phyloP scores from a whole-genome alignment of 2,329 filamentous ascomycete genomes.

The Alternaria brassicicola region DNA sequence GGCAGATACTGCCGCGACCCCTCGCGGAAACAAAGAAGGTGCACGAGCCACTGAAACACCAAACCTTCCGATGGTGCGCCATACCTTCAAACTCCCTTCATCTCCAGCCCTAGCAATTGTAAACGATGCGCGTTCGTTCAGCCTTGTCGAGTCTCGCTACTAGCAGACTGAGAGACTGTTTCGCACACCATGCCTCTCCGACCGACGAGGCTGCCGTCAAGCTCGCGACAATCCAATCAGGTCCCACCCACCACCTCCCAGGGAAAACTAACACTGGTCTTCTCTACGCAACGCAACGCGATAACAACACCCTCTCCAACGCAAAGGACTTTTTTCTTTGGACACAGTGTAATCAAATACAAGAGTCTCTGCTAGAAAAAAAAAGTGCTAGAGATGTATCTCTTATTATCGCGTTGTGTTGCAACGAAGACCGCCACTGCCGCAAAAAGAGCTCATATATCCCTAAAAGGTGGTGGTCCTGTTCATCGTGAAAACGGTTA shows the following conservation, averaged over 20 bases:
- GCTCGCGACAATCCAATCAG: background rate
- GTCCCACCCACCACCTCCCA: background rate
- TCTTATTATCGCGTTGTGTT: background rate
- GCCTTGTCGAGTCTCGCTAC: background rate
- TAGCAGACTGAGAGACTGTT: background rate
- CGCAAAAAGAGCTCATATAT: background rate
- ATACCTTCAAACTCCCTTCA: constrained; percentile 1
- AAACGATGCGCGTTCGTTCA: background rate
- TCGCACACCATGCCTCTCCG: background rate
- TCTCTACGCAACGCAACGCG: background rate
- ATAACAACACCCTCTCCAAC: background rate
- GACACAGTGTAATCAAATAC: background rate
- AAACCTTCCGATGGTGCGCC: constrained; percentile 6
- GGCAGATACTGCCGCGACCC: constrained; percentile 16
- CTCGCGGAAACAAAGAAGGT: constrained; percentile 8
- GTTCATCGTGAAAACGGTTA: background rate
- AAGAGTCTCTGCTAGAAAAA: background rate
- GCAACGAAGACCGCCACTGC: background rate
- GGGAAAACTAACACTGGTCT: background rate
- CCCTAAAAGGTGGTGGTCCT: background rate
- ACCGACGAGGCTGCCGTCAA: background rate
- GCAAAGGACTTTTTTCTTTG: background rate
- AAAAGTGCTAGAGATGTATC: background rate
- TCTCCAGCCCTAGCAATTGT: background rate
- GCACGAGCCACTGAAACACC: constrained; percentile 9